Conservation (phyloP, 139 green algal species). For the Asterochloris erici region DNA sequence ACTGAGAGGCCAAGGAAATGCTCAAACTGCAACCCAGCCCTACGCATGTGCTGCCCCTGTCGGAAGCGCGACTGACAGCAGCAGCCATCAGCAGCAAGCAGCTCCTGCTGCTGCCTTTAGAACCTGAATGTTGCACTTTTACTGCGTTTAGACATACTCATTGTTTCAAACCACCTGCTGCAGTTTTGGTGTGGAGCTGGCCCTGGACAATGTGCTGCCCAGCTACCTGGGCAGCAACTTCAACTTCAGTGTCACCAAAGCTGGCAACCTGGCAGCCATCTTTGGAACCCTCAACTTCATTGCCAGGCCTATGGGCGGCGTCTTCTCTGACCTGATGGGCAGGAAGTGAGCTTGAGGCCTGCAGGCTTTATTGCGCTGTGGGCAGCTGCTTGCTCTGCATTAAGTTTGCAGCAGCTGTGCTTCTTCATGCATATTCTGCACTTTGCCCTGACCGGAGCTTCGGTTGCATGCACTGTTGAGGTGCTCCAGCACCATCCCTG, state of each 20-base stretch:
- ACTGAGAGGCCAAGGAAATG: too few species aligned
- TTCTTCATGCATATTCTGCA: background rate
- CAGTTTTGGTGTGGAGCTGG: constrained; percentile 52
- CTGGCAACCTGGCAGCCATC: constrained; percentile 63
- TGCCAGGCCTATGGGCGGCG: constrained; percentile 75
- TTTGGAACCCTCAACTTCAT: constrained; percentile 94
- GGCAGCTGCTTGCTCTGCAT: background rate
- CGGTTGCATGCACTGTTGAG: background rate
- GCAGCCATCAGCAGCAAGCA: too few species aligned
- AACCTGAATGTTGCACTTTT: too few species aligned
- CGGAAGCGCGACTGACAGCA: too few species aligned
- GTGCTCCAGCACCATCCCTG: background rate
- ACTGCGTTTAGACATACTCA: too few species aligned
- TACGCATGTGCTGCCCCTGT: too few species aligned
- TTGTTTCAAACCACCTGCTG: too few species aligned
- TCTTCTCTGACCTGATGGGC: constrained; percentile 54
- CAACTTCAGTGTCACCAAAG: constrained; percentile 47
- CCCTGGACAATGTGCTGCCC: constrained; percentile 73
- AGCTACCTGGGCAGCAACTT: constrained; percentile 74
- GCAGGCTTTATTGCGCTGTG: too few species aligned
- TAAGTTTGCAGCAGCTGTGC: background rate
- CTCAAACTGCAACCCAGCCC: too few species aligned
- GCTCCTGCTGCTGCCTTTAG: too few species aligned
- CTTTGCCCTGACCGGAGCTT: background rate
- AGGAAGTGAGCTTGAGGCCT: background rate